These are phyloP conservation scores for Blakeslea trispora DNA, from an alignment of 371 early-diverging fungal species.

Conservation along the genomic window DNA sequence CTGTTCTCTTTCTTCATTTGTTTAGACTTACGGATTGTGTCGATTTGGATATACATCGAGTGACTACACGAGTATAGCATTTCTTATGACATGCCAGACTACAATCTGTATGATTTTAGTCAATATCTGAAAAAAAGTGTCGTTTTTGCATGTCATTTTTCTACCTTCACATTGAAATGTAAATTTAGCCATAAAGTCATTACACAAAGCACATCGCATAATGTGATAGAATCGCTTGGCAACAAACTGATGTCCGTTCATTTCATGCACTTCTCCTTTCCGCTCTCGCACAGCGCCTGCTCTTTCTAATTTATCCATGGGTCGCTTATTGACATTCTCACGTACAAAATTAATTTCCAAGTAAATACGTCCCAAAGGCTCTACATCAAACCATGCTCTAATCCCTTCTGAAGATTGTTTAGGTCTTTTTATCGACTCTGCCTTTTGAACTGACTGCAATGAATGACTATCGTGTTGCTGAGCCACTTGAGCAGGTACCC, in stretches of 20 bases:
- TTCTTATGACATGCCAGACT: constrained; percentile 91
- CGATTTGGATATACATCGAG: constrained; percentile 80
- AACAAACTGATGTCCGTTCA: constrained; percentile 89
- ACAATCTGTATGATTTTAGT: constrained; percentile 66
- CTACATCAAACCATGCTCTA: constrained; percentile 85
- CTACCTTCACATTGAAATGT: constrained; percentile 89
- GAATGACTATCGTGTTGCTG: constrained; percentile 23
- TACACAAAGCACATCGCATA: constrained; percentile 92
- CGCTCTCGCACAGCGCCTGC: constrained; percentile 87
- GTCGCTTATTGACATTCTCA: constrained; percentile 51
- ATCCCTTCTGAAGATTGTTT: constrained; percentile 47
- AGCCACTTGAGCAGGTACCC: constrained; percentile 42
- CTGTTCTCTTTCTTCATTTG: too few relatives aligned
- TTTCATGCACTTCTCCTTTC: constrained; percentile 71
- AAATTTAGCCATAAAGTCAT: constrained; percentile 84
- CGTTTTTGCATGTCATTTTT: neutral
- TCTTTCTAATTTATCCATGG: constrained; percentile 75
- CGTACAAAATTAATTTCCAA: constrained; percentile 73
- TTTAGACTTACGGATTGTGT: constrained; percentile 38
- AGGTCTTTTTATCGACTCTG: neutral
- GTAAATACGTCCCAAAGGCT: constrained; percentile 87
- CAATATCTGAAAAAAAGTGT: neutral
- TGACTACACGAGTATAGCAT: constrained; percentile 83
- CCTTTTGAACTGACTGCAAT: constrained; percentile 4
- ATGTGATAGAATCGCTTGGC: constrained; percentile 83